These are phyloP conservation scores for Calonectria pauciramosa DNA, from an alignment of 2,329 filamentous ascomycete genomes.

Conservation along the genomic window DNA sequence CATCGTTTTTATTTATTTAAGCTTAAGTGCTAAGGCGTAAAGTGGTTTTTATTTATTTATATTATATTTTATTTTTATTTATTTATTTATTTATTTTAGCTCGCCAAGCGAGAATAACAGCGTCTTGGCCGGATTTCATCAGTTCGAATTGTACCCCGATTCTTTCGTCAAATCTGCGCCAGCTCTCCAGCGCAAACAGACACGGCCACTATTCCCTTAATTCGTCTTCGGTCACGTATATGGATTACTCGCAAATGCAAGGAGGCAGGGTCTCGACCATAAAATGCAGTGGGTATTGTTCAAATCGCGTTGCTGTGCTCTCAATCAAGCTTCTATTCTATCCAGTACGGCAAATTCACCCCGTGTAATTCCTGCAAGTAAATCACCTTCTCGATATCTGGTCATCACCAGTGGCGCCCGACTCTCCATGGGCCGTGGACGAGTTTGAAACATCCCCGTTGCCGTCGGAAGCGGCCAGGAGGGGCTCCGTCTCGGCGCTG, in stretches of 20 bases:
- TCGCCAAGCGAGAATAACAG: not conserved
- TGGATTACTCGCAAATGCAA: not conserved
- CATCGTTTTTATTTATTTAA: no score
- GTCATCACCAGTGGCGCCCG: not conserved
- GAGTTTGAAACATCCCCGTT: not conserved
- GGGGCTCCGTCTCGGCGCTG: slow-evolving; percentile 41
- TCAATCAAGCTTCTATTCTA: slow-evolving; percentile 12
- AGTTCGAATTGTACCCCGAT: no score
- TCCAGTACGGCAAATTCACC: not conserved
- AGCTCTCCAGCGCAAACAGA: not conserved
- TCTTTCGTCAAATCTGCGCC: not conserved
- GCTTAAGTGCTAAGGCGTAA: no score
- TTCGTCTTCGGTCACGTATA: not conserved
- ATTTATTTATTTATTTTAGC: no score
- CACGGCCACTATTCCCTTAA: not conserved
- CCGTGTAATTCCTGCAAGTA: not conserved
- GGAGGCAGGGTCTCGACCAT: not conserved
- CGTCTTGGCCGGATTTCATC: no score
- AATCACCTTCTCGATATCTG: slow-evolving; percentile 3
- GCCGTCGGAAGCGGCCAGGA: slow-evolving; percentile 32
- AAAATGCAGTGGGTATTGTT: not conserved
- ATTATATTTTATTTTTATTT: no score
- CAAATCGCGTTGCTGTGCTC: slow-evolving; percentile 11
- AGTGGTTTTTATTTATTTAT: no score
- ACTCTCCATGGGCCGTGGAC: not conserved